These are phyloP conservation scores for Tephrocybe sp. DNA, from an alignment of 768 basidiomycete species.

Conservation along the genomic window DNA sequence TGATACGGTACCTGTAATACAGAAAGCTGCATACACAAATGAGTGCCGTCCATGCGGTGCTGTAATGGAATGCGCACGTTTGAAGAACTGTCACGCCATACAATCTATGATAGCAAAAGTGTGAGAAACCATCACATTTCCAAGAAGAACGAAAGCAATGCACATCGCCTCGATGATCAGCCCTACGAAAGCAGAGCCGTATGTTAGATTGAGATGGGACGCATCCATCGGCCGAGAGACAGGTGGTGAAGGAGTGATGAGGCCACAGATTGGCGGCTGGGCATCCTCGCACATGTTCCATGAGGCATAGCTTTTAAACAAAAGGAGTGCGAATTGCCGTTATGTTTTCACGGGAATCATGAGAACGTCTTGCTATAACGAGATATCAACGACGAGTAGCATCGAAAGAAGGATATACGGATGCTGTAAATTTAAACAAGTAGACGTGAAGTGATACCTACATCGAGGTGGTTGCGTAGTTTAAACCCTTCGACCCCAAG, in stretches of 20 bases:
- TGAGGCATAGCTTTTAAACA: constrained; percentile 1
- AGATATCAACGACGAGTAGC: background rate
- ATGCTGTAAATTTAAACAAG: background rate
- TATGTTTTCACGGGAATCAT: constrained; percentile 2
- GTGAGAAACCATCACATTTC: constrained; percentile 1
- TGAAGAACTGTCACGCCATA: constrained; percentile 47
- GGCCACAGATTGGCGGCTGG: background rate
- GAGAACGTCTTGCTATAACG: constrained; percentile 5
- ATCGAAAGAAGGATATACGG: constrained; percentile 1
- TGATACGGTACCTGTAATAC: constrained; percentile 34
- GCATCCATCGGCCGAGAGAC: constrained; percentile 11
- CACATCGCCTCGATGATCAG: constrained; percentile 42
- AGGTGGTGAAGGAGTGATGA: background rate
- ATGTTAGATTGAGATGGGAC: constrained; percentile 30
- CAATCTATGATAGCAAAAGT: constrained; percentile 25
- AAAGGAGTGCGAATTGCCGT: constrained; percentile 1
- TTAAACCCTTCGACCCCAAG: background rate
- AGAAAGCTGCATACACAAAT: constrained; percentile 27
- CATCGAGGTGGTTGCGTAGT: background rate
- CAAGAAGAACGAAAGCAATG: background rate
- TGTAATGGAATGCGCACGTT: constrained; percentile 26
- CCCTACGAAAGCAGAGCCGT: constrained; percentile 44
- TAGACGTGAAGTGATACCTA: constrained; percentile 2
- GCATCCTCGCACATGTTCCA: constrained; percentile 1
- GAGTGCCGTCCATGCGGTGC: constrained; percentile 1